Base-by-base conservation (phyloP, 2,329 filamentous ascomycete genomes). In the Paraconiothyrium brasiliense region DNA sequence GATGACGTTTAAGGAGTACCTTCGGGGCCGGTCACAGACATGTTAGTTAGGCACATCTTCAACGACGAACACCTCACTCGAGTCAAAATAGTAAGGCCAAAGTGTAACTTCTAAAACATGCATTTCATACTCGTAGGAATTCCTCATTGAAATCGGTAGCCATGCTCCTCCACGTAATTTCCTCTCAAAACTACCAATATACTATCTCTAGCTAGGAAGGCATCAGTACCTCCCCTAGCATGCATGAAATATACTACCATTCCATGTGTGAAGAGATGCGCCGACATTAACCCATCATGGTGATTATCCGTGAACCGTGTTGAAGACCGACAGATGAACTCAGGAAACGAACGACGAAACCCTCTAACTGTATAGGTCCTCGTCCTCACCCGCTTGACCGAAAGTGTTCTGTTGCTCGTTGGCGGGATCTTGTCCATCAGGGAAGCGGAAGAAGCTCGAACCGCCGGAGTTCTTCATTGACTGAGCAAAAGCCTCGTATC, bases 391-490 rank as follows among this genome's bases (percentile, higher is more conserved):
- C 70, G 89, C 92, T 74, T 94, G 91, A 67, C 93, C 94, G 72
- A 95, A 94, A 54, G 79, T 83, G 67, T 82, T 81, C 77, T 82
- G 72, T 72, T 79, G 77, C 65, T 75, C 76, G 58, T 71, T 78
- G 66, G 78, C 81, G 67, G 80, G 83, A 67, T 79, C 81, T 82
- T 83, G 87, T 8, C 57, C 71, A 37, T 82, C 86, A 71, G 80
- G 94, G 89, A 99, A 99, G 82, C 96, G 94, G 92, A 99, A 99
- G 87, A 95, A 97, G 72, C 92, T 93, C 75, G 94, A 94, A 43
- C 94, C 94, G 55, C 93, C 94, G 62, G 92, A 90, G 79, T 97
- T 97, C 92, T 99, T 99, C 93, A 99, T 96, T 80, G 94, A 94
- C 84, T 98, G 94, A 44, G 94, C 92, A 75, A 99, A 99, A 4